Conservation (phyloP, 345 rosid species). For the Populus nigra region DNA sequence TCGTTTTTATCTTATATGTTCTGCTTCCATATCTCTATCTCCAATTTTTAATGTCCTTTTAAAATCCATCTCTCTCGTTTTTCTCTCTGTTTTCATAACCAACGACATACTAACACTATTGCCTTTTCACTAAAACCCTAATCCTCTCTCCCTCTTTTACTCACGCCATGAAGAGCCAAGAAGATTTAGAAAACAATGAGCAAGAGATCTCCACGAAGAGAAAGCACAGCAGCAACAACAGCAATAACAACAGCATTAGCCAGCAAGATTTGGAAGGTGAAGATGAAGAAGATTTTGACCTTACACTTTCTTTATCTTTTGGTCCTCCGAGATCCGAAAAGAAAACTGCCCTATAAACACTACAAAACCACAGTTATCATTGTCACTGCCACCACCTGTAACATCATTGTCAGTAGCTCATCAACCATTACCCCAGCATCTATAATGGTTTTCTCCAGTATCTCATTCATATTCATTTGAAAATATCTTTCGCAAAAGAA, state of each 20-base stretch:
- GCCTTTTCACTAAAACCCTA: neutral
- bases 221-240: neutral
- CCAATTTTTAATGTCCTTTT: neutral
- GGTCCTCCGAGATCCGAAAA: neutral
- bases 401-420: neutral
- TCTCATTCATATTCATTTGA: too few relatives aligned
- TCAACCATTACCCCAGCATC: neutral
- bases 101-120: neutral
- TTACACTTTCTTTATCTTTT: constrained; percentile 22
- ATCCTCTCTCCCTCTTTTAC: neutral
- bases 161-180: neutral
- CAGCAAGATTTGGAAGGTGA: neutral
- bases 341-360: neutral
- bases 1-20: neutral
- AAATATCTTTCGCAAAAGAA: too few relatives aligned
- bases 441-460: too few relatives aligned
- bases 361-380: neutral
- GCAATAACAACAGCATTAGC: neutral
- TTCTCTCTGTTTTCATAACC: neutral
- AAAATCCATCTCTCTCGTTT: neutral
- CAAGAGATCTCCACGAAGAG: constrained; percentile 8
- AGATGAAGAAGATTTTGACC: constrained; percentile 10
- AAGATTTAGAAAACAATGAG: neutral
- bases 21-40: neutral
- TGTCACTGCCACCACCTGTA: neutral